Evolutionary conservation across 2,329 filamentous ascomycete species (phyloP), one percentile per base, ranked within the genome.

Genomic region (Trichocomaceae sp.): DNA sequence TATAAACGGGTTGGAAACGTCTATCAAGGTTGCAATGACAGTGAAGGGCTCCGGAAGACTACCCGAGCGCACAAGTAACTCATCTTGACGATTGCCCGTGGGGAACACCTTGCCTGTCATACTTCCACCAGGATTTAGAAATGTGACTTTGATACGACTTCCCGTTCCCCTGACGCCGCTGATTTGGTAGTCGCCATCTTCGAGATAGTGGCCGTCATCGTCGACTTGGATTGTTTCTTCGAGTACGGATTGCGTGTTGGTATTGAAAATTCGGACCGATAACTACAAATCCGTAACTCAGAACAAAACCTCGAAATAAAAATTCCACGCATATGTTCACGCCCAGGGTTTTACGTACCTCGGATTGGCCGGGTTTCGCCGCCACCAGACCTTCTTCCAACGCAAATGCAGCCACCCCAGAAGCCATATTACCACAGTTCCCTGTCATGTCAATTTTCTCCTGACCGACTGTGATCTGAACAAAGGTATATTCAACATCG

Each of bases 361-460:
- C 58, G 47, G 52, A 47, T 63, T 71, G 52, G 53, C 62, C 57
- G 13, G 58, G 61, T 12, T 33, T 15, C 8, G 55, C 57, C 1
- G n/a, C 48, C 54, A 81, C 69, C 6, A 84, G 59, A 1, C 78
- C 75, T 50, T 76, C 69, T 69, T 87, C 68, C 65, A 82, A 70
- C 3, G 80, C 79, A 62, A 81, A 83, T 0, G 85, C 84, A 0
- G 84, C 86, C 37, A 88, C 77, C 0, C 81, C 77, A 26, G 79
- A 75, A 3, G 77, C 80, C 80, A 88, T 85, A 66, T 88, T 88
- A 7, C 85, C 85, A 64, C 85, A 88, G 60, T 87, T 88, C 17
- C 84, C 82, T 0, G 82, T 80, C 63, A 80, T 76, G 61, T 88
- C 85, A 1, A 88, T 73, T 29, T 71, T 70, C 3, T 75, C 72